Evolutionary conservation across 306 rosid genomes (phyloP), one percentile per base, ranked within the genome.

Genomic region (Dalbergia cochinchinensis): DNA sequence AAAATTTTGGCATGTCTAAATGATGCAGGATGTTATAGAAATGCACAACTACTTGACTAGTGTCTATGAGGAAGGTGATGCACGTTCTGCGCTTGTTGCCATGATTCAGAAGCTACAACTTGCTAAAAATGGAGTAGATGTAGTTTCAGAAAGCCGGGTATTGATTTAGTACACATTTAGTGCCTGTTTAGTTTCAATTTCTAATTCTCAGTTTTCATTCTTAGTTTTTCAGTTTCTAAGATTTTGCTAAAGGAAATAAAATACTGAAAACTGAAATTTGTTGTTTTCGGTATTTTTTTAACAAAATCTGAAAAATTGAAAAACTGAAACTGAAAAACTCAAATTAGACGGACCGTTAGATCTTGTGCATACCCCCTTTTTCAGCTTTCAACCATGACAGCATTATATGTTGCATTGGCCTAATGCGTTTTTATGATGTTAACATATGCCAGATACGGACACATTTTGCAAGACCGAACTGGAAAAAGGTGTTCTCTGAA

Each of bases 11-110:
- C 57, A 65, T 85, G 65, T 35, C 47, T 86, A 35, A 61, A 69
- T 82, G 53, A 80, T 79, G 85, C 94, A 94, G 98, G 83, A 87
- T 75, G 54, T 92, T 42, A 90, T 94, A 81, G 99, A 94, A 83
- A 91, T 94, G 99, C 97, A 94, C 81, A 94, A 86, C 86, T 91
- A 94, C 85, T 85, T 92, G 85, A 92, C 97, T 22, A 92, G 99
- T 80, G 95, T 94, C 11, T 87, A 94, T 0, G 99, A 91, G 69
- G 99, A 94, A 88, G 97, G 97, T 5, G 97, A 94, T 85, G 99
- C 94, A 37, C 71, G 97, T 74, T 92, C 99, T 45, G 94, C 99
- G 0, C 97, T 94, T 22, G 88, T 94, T 33, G 90, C 92, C 76
- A 92, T 92, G 97, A 83, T 94, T 35, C 97, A 94, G 82, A 88